Percentiles rank a stretch among this genome's conserved stretches.
These are phyloP conservation scores for Cladosporium cucumerinum DNA, from an alignment of 2,329 filamentous ascomycete genomes.

Conservation along the genomic window DNA sequence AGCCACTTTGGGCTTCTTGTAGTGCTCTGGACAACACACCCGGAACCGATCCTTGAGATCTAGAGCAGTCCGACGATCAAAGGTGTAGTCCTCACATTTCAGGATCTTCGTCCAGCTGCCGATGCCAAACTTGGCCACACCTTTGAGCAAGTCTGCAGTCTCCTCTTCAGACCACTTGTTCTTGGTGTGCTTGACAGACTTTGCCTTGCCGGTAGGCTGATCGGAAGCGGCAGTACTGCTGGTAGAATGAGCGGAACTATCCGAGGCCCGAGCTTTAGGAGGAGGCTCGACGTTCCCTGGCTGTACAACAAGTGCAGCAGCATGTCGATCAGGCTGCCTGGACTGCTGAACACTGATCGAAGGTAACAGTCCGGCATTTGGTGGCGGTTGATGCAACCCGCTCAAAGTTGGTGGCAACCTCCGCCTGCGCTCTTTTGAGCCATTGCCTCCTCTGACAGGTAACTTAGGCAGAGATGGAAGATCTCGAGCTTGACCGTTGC, in stretches of 20 bases:
- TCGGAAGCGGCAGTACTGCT: neutral
- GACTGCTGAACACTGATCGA: constrained; percentile 50
- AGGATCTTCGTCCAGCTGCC: constrained; percentile 64
- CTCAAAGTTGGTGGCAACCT: constrained; percentile 52
- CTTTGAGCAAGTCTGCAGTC: constrained; percentile 55
- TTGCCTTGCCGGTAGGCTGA: neutral
- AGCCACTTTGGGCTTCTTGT: constrained; percentile 13
- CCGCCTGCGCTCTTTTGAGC: constrained; percentile 36
- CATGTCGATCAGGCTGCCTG: neutral
- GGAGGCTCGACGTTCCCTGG: no score
- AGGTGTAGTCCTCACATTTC: constrained; percentile 53
- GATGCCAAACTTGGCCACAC: constrained; percentile 59
- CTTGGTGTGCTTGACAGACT: constrained; percentile 21
- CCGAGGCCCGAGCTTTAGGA: neutral
- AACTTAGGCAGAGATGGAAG: constrained; percentile 37
- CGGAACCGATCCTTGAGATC: constrained; percentile 60
- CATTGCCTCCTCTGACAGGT: constrained; percentile 24
- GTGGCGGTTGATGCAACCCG: constrained; percentile 61
- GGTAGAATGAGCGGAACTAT: neutral
- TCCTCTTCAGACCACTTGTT: constrained; percentile 63
- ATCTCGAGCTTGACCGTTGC: constrained; percentile 19
- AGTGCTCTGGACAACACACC: constrained; percentile 29
- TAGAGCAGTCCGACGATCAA: constrained; percentile 57
- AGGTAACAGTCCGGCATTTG: constrained; percentile 58
- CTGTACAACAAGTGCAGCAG: neutral